Percentiles rank a stretch among this genome's conserved stretches.
Evolutionary conservation across 2,329 filamentous ascomycete genomes (phyloP).

Genomic region (Aspergillus luchuensis): DNA sequence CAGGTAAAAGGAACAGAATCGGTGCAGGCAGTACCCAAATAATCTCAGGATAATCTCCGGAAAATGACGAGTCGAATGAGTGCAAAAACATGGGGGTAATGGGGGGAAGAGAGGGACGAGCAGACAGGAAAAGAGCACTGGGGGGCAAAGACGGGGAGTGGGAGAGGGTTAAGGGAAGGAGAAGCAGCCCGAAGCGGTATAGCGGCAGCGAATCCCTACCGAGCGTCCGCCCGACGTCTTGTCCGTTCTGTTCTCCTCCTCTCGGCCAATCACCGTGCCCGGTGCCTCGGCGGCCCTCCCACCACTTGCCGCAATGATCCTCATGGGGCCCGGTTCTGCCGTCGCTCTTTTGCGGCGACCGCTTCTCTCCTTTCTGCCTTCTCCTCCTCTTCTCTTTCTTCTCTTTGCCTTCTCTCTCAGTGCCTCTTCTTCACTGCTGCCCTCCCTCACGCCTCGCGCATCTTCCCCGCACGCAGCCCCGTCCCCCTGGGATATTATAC

Average conservation of each 20-base stretch:
- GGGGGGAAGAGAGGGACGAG: slow-evolving; percentile 19
- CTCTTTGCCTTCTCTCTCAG: slow-evolving; percentile 21
- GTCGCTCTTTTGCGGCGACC: slow-evolving; percentile 30
- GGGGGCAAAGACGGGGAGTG: slow-evolving; percentile 34
- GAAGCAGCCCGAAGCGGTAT: slow-evolving; percentile 32
- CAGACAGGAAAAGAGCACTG: slow-evolving; percentile 3
- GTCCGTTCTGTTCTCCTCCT: slow-evolving; percentile 36
- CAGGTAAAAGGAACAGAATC: neutral
- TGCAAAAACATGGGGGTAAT: slow-evolving; percentile 60
- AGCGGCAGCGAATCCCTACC: slow-evolving; percentile 22
- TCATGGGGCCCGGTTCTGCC: slow-evolving; percentile 32
- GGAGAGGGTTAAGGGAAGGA: slow-evolving; percentile 29
- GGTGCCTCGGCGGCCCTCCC: slow-evolving; percentile 36
- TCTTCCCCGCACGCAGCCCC: slow-evolving; percentile 9
- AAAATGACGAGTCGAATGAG: slow-evolving; percentile 60
- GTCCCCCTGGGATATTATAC: slow-evolving; percentile 17
- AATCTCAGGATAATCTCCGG: slow-evolving; percentile 39
- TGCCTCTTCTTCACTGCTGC: slow-evolving; percentile 12
- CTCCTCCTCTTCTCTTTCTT: slow-evolving; percentile 24
- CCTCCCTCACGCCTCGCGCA: slow-evolving; percentile 10
- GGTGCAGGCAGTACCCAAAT: neutral
- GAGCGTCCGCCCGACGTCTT: slow-evolving; percentile 29
- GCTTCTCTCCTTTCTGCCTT: slow-evolving; percentile 41
- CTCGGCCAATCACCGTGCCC: slow-evolving; percentile 38
- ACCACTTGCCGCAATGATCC: slow-evolving; percentile 34